Percentiles rank a stretch among this genome's conserved stretches.
Conservation (phyloP, 208 protist genomes). For the Lotmaria passim region DNA sequence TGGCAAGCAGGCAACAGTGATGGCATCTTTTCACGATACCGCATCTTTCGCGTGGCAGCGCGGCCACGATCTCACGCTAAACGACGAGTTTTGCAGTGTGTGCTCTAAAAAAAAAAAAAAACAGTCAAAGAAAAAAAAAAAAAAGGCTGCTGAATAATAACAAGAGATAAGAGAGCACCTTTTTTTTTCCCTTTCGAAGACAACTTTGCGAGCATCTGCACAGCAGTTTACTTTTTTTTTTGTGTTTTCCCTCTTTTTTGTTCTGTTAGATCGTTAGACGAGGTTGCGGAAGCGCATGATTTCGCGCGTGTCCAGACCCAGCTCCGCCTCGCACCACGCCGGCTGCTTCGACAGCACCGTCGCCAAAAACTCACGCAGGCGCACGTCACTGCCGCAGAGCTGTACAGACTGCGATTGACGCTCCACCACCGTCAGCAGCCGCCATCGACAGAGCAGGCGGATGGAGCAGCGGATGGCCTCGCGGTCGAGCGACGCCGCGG, state of each 20-base stretch:
- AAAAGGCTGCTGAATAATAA: too few species aligned
- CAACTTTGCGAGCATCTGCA: background rate
- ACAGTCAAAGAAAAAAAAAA: too few species aligned
- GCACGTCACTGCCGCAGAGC: constrained; percentile 48
- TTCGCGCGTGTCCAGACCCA: constrained; percentile 70
- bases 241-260: background rate
- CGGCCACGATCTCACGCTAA: too few species aligned
- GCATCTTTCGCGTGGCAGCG: too few species aligned
- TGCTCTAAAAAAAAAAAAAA: too few species aligned
- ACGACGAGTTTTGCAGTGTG: too few species aligned
- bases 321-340: constrained; percentile 52
- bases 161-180: too few species aligned
- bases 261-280: constrained; percentile 24
- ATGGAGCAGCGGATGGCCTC: constrained; percentile 60
- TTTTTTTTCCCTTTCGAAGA: constrained; percentile 18
- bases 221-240: background rate
- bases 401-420: constrained; percentile 37
- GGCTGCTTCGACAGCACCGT: constrained; percentile 37
- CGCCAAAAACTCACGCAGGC: constrained; percentile 59
- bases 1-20: too few species aligned
- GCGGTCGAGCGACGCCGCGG: constrained; percentile 65
- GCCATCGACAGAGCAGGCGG: constrained; percentile 58
- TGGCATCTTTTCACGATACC: too few species aligned
- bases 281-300: constrained; percentile 70
- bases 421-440: constrained; percentile 44